phyloP scores from a whole-genome alignment of 2,329 filamentous ascomycete genomes.

The Hypoxylon sp. region DNA sequence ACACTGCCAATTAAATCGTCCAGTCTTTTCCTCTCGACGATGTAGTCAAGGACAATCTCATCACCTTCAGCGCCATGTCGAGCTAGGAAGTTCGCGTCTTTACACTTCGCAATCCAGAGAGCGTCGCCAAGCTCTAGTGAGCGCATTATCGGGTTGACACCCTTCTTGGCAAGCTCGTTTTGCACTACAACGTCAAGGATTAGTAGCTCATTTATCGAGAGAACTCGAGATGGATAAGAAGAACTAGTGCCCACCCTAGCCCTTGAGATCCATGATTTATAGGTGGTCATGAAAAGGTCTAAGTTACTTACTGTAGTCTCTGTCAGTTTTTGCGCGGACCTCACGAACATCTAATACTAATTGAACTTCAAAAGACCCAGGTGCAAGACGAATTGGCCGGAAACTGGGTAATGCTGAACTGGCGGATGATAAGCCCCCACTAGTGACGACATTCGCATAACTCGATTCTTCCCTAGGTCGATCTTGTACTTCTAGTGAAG shows the following conservation, averaged over 20 bases:
- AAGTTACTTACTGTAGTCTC: constrained; percentile 71
- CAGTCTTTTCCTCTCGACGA: constrained; percentile 84
- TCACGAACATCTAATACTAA: constrained; percentile 83
- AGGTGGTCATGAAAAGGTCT: background rate
- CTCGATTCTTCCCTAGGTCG: constrained; percentile 37
- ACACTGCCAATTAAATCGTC: constrained; percentile 86
- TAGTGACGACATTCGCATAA: constrained; percentile 60
- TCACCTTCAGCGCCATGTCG: constrained; percentile 73
- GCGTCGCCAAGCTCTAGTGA: constrained; percentile 81
- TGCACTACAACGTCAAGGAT: constrained; percentile 62
- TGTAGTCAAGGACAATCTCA: constrained; percentile 83
- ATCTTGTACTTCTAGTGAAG: constrained; percentile 47
- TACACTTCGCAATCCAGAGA: constrained; percentile 83
- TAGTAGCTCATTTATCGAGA: constrained; percentile 7
- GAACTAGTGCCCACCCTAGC: background rate
- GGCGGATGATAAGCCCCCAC: constrained; percentile 52
- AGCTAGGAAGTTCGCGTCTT: constrained; percentile 69
- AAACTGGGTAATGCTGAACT: constrained; percentile 62
- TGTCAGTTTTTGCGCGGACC: constrained; percentile 78
- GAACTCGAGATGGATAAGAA: background rate
- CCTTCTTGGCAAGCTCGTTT: constrained; percentile 76
- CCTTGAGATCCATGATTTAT: background rate
- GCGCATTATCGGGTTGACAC: constrained; percentile 75
- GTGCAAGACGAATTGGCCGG: constrained; percentile 72
- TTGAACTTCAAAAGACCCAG: constrained; percentile 78